Base-by-base conservation (phyloP, 2,329 filamentous ascomycete species). In the Claviceps arundinis region DNA sequence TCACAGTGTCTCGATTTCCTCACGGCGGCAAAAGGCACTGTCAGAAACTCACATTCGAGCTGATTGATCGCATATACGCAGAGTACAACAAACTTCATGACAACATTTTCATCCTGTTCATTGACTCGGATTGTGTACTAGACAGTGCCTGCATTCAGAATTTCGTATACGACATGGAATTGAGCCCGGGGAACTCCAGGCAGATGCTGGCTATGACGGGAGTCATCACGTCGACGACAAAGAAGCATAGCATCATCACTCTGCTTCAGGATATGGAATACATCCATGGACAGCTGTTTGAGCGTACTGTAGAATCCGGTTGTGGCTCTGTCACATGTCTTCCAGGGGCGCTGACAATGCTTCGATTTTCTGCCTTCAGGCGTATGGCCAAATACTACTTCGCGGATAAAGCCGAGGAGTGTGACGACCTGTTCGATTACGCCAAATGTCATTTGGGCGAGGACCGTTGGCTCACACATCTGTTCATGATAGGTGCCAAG, bases 361-460 rank as follows among this genome's bases (percentile, higher is more conserved):
- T 98, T 51, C 87, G 93, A 50, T 95, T 96, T 70, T 96, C 91
- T 2, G 93, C 93, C 5, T 97, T 98, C 70, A 80, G 90, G 53
- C 85, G 87, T 62, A 96, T 98, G 89, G 89, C 91, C 62, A 95
- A 94, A 64, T 95, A 95, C 70, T 97, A 98, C 70, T 98, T 98
- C 67, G 89, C 90, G 41, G 91, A 96, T 69, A 95, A 95, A 67
- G 89, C 89, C 4, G 91, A 95, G 67, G 87, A 95, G 63, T 95
- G 89, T 62, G 88, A 95, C 55, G 91, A 97, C 66, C 75, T 97
- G 13, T 98, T 98, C 64, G 91, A 98, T 65, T 97, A 91, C 64
- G 89, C 88, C 52, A 97, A 97, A 70, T 90, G 87, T 61, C 90
- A 97, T 70, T 70, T 97, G 44, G 93, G 93, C 41, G 93, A 97